These are phyloP conservation scores for Cryptococcus maquisensis DNA, from an alignment of 1,284 basidiomycete species.

Conservation along the genomic window DNA sequence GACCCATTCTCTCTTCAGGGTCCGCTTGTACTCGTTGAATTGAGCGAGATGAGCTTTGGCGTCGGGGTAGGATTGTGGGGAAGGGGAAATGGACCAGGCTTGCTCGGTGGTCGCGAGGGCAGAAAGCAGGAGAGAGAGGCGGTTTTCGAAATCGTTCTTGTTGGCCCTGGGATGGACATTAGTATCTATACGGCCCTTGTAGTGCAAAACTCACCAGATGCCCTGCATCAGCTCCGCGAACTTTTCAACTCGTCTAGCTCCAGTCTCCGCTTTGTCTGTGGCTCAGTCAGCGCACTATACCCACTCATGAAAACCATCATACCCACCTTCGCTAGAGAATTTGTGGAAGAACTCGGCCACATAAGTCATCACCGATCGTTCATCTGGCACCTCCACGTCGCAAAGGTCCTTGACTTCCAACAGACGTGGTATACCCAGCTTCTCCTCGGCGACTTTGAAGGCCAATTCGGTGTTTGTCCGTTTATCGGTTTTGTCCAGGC, in stretches of 20 bases:
- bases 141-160: constrained; percentile 85
- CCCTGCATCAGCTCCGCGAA: constrained; percentile 90
- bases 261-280: constrained; percentile 88
- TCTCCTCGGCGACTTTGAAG: constrained; percentile 78
- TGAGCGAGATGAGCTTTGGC: constrained; percentile 70
- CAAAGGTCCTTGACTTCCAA: constrained; percentile 97
- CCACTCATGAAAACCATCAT: neutral
- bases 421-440: constrained; percentile 85
- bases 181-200: neutral
- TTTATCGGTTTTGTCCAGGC: constrained; percentile 71
- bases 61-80: constrained; percentile 71
- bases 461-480: constrained; percentile 79
- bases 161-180: constrained; percentile 62
- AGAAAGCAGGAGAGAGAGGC: constrained; percentile 60
- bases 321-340: constrained; percentile 88
- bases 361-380: constrained; percentile 68
- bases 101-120: constrained; percentile 62
- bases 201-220: constrained; percentile 40
- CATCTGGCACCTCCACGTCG: constrained; percentile 80
- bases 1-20: constrained; percentile 80
- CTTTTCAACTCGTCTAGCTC: constrained; percentile 87
- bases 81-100: constrained; percentile 61
- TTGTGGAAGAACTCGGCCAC: constrained; percentile 94
- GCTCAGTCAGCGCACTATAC: neutral
- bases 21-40: constrained; percentile 80